Conservation (phyloP, 2,329 filamentous ascomycete species). For the Neophaeococcomyces aloes region DNA sequence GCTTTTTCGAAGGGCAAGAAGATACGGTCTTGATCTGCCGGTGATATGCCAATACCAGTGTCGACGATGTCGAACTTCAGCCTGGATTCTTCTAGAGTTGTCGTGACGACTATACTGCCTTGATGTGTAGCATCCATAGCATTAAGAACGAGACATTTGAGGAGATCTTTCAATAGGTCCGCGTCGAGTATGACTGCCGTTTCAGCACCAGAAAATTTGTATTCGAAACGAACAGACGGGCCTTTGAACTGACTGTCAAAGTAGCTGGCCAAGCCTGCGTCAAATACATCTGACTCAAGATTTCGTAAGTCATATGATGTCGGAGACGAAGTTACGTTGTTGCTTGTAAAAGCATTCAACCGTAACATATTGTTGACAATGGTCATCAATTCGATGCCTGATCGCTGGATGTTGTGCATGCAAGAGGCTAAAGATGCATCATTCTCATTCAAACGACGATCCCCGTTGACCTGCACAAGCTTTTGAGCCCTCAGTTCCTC, state of each 20-base stretch:
- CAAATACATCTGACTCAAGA: constrained; percentile 27
- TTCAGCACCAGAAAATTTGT: constrained; percentile 23
- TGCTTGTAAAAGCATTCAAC: constrained; percentile 21
- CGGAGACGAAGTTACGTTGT: constrained; percentile 6
- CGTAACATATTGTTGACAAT: constrained; percentile 39
- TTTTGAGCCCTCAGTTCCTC: constrained; percentile 14
- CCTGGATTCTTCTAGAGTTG: constrained; percentile 23
- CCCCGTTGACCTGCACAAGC: constrained; percentile 15
- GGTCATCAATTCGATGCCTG: constrained; percentile 35
- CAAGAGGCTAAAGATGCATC: not conserved
- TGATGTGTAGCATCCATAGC: constrained; percentile 32
- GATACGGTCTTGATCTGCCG: constrained; percentile 29
- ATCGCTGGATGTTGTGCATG: constrained; percentile 28
- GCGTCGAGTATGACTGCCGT: constrained; percentile 30
- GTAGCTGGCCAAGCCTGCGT: constrained; percentile 24
- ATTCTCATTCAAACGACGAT: constrained; percentile 6
- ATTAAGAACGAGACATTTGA: constrained; percentile 34
- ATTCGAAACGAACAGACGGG: constrained; percentile 27
- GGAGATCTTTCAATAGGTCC: constrained; percentile 32
- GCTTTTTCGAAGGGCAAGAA: constrained; percentile 38
- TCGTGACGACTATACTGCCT: constrained; percentile 27
- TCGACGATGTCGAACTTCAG: constrained; percentile 35
- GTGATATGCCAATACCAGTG: constrained; percentile 32
- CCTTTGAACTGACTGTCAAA: constrained; percentile 23
- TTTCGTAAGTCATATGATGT: constrained; percentile 15